Conservation (phyloP, 2,329 filamentous ascomycete genomes). For the Trichoderma semiorbis region DNA sequence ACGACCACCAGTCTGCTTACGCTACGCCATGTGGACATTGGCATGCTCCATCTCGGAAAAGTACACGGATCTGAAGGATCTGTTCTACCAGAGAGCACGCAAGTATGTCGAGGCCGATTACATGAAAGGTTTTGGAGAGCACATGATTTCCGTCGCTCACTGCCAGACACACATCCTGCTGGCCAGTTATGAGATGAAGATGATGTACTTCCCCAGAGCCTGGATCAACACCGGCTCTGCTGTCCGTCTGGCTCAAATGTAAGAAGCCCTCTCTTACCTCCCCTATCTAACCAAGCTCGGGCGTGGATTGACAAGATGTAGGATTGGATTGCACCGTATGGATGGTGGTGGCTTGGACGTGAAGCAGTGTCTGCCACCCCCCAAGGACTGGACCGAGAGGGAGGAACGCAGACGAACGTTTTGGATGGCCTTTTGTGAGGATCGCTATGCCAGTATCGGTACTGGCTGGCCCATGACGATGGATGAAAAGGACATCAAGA, state of each 20-base stretch:
- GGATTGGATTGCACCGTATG: conserved; percentile 87
- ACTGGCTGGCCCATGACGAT: conserved; percentile 96
- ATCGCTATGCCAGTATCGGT: conserved; percentile 91
- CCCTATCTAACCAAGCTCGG: neutral
- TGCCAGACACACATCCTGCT: conserved; percentile 81
- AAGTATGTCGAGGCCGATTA: conserved; percentile 90
- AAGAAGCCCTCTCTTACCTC: conserved; percentile 27
- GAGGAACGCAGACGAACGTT: conserved; percentile 91
- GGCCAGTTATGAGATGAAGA: conserved; percentile 87
- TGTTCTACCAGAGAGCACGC: conserved; percentile 84
- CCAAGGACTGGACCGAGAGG: conserved; percentile 88
- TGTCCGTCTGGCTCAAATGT: conserved; percentile 81
- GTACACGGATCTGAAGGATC: conserved; percentile 72
- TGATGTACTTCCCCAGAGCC: conserved; percentile 94
- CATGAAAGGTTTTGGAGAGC: conserved; percentile 87
- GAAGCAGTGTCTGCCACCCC: conserved; percentile 82
- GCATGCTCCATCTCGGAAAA: conserved; percentile 84
- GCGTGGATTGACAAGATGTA: conserved; percentile 34
- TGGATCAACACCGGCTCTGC: conserved; percentile 89
- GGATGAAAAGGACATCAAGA: conserved; percentile 87
- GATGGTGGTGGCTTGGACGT: conserved; percentile 82
- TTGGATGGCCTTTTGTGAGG: conserved; percentile 89
- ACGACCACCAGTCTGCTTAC: conserved; percentile 79
- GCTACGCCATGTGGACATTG: conserved; percentile 95
- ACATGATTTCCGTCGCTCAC: conserved; percentile 80